Conservation (phyloP, 345 rosid genomes). For the Erysimum cheiranthoides region DNA sequence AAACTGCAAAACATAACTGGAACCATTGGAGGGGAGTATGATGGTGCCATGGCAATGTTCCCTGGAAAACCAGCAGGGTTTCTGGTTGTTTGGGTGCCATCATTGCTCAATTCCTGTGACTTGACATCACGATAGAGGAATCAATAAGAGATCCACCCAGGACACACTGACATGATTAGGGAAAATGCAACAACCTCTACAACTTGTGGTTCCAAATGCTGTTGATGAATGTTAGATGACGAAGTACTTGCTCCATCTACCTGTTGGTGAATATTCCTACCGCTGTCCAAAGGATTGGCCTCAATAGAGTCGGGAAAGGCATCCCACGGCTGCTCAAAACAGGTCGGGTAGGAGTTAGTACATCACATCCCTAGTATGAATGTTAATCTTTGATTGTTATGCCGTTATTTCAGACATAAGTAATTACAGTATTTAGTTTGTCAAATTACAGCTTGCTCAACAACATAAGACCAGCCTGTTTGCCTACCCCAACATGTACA, state of each 20-base stretch:
- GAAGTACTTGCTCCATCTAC: slow-evolving; percentile 43
- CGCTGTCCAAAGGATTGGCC: slow-evolving; percentile 48
- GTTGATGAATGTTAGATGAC: slow-evolving; percentile 50
- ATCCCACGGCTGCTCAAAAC: slow-evolving; percentile 73
- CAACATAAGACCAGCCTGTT: slow-evolving; percentile 11
- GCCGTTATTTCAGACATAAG: slow-evolving; percentile 22
- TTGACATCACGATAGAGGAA: slow-evolving; percentile 35
- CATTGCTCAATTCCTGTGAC: slow-evolving; percentile 50
- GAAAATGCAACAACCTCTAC: slow-evolving; percentile 53
- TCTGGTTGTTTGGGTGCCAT: slow-evolving; percentile 46
- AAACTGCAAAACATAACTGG: slow-evolving; percentile 53
- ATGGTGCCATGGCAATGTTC: slow-evolving; percentile 44
- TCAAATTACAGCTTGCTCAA: slow-evolving; percentile 24
- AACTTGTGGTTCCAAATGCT: slow-evolving; percentile 47
- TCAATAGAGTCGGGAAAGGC: slow-evolving; percentile 61
- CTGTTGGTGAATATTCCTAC: slow-evolving; percentile 47
- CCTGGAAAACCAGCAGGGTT: slow-evolving; percentile 42
- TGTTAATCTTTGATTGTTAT: slow-evolving; percentile 24
- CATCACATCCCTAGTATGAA: slow-evolving; percentile 1
- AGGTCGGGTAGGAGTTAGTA: slow-evolving; percentile 28
- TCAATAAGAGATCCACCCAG: slow-evolving; percentile 25
- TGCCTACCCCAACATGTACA: slow-evolving; percentile 21
- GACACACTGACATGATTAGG: slow-evolving; percentile 17
- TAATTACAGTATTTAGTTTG: slow-evolving; percentile 21
- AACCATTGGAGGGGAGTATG: slow-evolving; percentile 49